Conservation (phyloP, 2,329 filamentous ascomycete genomes). For the Falciphora oryzae region DNA sequence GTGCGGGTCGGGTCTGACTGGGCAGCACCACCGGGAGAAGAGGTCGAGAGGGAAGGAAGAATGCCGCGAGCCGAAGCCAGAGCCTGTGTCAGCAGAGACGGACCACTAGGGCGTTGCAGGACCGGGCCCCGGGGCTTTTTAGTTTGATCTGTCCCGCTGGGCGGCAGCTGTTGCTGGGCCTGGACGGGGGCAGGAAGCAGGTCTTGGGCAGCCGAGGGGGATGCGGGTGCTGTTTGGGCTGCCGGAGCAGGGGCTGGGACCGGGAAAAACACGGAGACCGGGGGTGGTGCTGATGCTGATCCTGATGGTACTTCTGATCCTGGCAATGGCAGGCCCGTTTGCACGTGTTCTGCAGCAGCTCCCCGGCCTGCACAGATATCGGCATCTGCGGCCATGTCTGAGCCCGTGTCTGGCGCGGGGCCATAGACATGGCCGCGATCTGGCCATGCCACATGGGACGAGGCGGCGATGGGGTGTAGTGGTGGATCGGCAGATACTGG, state of each 20-base stretch:
- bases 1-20: conserved; percentile 7
- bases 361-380: background rate
- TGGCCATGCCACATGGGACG: conserved; percentile 6
- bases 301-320: conserved; percentile 1
- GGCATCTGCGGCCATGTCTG: background rate
- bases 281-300: conserved; percentile 7
- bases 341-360: background rate
- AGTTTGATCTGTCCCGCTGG: conserved; percentile 28
- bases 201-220: background rate
- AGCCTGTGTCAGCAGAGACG: conserved; percentile 52
- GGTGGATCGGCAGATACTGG: conserved; percentile 10
- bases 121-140: conserved; percentile 42
- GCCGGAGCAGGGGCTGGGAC: conserved; percentile 31
- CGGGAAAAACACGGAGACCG: background rate
- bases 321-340: background rate
- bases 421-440: conserved; percentile 2
- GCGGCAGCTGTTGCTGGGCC: conserved; percentile 1
- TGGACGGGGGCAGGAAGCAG: background rate
- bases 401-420: conserved; percentile 7
- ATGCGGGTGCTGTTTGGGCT: conserved; percentile 13
- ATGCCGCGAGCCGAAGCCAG: conserved; percentile 54
- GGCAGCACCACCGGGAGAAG: conserved; percentile 5
- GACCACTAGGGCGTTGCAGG: conserved; percentile 40
- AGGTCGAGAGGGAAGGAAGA: conserved; percentile 15
- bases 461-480: background rate